Evolutionary conservation across 495 filamentous ascomycete genomes (phyloP).

Genomic region (Podospora pseudopauciseta): DNA sequence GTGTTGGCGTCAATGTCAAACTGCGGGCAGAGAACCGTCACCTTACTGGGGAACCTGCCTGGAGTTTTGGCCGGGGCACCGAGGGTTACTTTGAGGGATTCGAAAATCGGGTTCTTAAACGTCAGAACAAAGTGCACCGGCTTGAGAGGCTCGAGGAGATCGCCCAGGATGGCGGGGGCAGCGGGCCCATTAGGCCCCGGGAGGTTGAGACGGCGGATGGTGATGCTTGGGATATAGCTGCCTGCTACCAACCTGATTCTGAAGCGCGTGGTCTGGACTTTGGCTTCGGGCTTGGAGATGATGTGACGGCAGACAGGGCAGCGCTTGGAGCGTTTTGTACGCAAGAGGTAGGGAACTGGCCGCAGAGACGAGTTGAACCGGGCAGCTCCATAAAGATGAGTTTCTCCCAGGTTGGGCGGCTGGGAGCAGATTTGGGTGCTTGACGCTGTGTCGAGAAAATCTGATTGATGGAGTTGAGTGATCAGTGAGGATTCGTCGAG

Average conservation of each 20-base stretch:
- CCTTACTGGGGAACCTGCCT: slow-evolving; percentile 68
- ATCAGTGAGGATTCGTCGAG: slow-evolving; percentile 52
- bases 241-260: slow-evolving; percentile 84
- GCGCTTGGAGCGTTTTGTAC: slow-evolving; percentile 89
- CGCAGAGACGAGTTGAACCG: slow-evolving; percentile 65
- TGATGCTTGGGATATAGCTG: slow-evolving; percentile 81
- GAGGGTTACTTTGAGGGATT: slow-evolving; percentile 78
- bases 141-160: slow-evolving; percentile 57
- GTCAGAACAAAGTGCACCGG: slow-evolving; percentile 83
- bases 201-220: slow-evolving; percentile 60
- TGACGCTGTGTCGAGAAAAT: slow-evolving; percentile 42
- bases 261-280: slow-evolving; percentile 79
- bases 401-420: slow-evolving; percentile 39
- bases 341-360: slow-evolving; percentile 73
- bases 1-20: slow-evolving; percentile 94
- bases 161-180: slow-evolving; percentile 11
- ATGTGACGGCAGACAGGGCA: slow-evolving; percentile 92
- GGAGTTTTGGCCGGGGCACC: slow-evolving; percentile 80
- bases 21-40: slow-evolving; percentile 90
- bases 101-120: slow-evolving; percentile 90
- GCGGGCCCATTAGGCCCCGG: slow-evolving; percentile 22
- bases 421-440: slow-evolving; percentile 37
- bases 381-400: slow-evolving; percentile 45
- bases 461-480: slow-evolving; percentile 40
- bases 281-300: slow-evolving; percentile 89